Conservation (phyloP, 495 filamentous ascomycete genomes). For the Parmelia sp. region DNA sequence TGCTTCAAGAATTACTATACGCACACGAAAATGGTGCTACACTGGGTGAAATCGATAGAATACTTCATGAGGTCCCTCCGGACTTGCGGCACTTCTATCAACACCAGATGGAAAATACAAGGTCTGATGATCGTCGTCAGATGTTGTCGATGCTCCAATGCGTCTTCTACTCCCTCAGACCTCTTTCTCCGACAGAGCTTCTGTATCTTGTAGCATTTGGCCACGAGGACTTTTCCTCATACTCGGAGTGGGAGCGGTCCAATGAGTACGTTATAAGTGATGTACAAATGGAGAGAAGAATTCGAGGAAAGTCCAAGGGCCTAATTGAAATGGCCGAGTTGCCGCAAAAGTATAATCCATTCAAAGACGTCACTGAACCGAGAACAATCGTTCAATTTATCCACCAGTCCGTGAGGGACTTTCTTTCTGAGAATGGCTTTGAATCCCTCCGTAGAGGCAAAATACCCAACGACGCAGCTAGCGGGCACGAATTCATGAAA, state of each 20-base stretch:
- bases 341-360: background rate
- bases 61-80: background rate
- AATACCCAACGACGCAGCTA: background rate
- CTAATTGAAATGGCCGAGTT: conserved; percentile 35
- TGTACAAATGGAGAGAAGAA: conserved; percentile 26
- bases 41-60: conserved; percentile 30
- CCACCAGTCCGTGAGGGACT: conserved; percentile 45
- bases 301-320: conserved; percentile 39
- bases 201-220: background rate
- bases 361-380: too few species aligned
- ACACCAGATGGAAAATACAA: background rate
- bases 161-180: background rate
- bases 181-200: background rate
- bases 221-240: background rate
- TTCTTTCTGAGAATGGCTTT: background rate
- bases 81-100: background rate
- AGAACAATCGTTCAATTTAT: conserved; percentile 41
- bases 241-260: conserved; percentile 21
- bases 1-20: conserved; percentile 32
- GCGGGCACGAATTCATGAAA: background rate
- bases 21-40: conserved; percentile 18
- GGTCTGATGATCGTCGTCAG: background rate
- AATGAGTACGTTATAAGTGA: conserved; percentile 5
- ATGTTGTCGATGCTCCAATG: background rate
- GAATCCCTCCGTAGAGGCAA: background rate